These are phyloP conservation scores for Xenosphaeropsis pyriputrescens DNA, from an alignment of 2,329 filamentous ascomycete genomes.

Conservation along the genomic window DNA sequence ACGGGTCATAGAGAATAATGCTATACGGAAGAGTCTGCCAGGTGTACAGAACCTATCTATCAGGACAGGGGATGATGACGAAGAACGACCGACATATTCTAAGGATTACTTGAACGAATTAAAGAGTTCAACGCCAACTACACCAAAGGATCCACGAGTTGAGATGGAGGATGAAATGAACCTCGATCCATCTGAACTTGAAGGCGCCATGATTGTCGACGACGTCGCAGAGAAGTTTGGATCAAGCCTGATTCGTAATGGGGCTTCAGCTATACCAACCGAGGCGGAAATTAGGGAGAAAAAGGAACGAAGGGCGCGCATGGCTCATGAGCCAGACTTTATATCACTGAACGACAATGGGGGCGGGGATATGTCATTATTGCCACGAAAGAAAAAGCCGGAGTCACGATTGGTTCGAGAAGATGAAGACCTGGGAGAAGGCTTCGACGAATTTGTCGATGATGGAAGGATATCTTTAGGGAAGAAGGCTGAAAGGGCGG, in stretches of 20 bases:
- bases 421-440: conserved; percentile 86
- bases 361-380: conserved; percentile 20
- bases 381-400: conserved; percentile 43
- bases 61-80: conserved; percentile 34
- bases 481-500: conserved; percentile 63
- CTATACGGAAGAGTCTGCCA: conserved; percentile 36
- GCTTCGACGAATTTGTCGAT: conserved; percentile 83
- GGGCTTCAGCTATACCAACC: conserved; percentile 50
- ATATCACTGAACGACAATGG: conserved; percentile 45
- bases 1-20: conserved; percentile 51
- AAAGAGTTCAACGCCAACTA: conserved; percentile 72
- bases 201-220: conserved; percentile 51
- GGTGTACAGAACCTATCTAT: conserved; percentile 12
- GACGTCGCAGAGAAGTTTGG: conserved; percentile 5
- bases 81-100: conserved; percentile 66
- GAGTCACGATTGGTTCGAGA: conserved; percentile 66
- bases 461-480: conserved; percentile 71
- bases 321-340: conserved; percentile 60
- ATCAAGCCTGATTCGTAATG: conserved; percentile 14
- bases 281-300: conserved; percentile 80
- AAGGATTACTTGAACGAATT: conserved; percentile 78
- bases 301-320: conserved; percentile 72
- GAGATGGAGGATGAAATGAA: conserved; percentile 35
- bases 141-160: conserved; percentile 47
- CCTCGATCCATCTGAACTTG: conserved; percentile 43